Evolutionary conservation across 1,284 basidiomycete species (phyloP).

Genomic region (Fomitopsis palustris): DNA sequence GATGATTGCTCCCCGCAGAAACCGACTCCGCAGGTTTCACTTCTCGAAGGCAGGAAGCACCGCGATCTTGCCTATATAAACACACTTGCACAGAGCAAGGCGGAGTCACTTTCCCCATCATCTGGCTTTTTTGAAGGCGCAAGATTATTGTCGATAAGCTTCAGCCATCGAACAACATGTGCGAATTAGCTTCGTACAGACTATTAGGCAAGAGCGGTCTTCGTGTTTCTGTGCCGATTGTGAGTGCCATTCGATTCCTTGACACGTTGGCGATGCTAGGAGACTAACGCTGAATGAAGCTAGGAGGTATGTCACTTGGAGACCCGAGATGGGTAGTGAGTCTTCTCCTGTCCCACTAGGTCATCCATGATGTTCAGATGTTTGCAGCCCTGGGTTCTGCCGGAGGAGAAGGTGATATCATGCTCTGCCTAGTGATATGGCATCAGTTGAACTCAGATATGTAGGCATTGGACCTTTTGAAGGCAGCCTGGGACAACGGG

Average conservation of each 20-base stretch:
- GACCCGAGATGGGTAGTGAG: constrained; percentile 33
- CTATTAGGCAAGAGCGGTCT: constrained; percentile 47
- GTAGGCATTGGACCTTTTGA: constrained; percentile 34
- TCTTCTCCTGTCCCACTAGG: not conserved
- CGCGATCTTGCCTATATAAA: too few relatives aligned
- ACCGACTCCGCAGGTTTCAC: too few relatives aligned
- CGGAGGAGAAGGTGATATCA: constrained; percentile 34
- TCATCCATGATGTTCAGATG: not conserved
- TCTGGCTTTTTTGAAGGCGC: too few relatives aligned
- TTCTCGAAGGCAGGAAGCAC: too few relatives aligned
- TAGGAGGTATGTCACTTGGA: constrained; percentile 49
- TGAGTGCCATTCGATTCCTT: constrained; percentile 16
- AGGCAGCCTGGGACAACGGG: constrained; percentile 48
- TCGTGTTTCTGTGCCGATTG: constrained; percentile 46
- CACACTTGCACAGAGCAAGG: too few relatives aligned
- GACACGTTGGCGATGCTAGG: not conserved
- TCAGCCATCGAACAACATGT: too few relatives aligned
- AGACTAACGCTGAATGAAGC: constrained; percentile 17
- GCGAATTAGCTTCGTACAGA: constrained; percentile 29
- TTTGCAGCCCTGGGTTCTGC: constrained; percentile 37
- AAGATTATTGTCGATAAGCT: too few relatives aligned
- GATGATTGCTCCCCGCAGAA: too few relatives aligned
- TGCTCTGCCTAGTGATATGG: not conserved
- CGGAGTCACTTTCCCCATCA: too few relatives aligned
- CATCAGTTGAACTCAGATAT: not conserved